Evolutionary conservation across 192 early-diverging fungal species (phyloP).

Genomic region (Coemansia furcata): DNA sequence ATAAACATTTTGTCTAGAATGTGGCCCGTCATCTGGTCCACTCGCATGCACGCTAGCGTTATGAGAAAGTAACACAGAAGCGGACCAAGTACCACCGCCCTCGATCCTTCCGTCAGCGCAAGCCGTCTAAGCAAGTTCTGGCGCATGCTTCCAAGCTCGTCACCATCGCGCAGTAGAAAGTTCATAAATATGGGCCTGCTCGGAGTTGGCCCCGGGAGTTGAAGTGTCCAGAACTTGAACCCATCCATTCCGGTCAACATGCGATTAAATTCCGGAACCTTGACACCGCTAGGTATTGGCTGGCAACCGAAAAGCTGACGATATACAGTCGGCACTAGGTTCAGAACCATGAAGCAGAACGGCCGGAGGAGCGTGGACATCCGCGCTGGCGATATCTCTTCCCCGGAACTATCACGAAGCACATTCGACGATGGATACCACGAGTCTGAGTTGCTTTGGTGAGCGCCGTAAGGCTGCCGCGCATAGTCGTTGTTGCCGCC

Average conservation of each 20-base stretch:
- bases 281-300: conserved; percentile 9
- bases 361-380: conserved; percentile 25
- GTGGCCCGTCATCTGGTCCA: neutral
- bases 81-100: conserved; percentile 19
- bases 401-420: conserved; percentile 10
- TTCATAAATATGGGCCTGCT: neutral
- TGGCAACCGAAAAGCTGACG: conserved; percentile 17
- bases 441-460: neutral
- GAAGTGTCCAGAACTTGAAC: conserved; percentile 9
- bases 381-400: conserved; percentile 12
- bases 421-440: neutral
- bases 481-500: neutral
- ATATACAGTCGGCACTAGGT: conserved; percentile 14
- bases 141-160: neutral
- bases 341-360: conserved; percentile 19
- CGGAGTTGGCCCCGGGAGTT: neutral
- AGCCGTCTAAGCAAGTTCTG: conserved; percentile 17
- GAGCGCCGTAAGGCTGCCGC: neutral
- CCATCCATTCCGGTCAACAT: conserved; percentile 14
- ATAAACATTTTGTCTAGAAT: conserved; percentile 15
- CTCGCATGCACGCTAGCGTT: conserved; percentile 11
- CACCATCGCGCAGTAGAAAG: conserved; percentile 18
- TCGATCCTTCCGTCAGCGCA: neutral
- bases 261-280: neutral
- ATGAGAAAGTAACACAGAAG: conserved; percentile 29